Conservation (phyloP, 2,329 filamentous ascomycete genomes). For the Stagonosporopsis tanaceti region DNA sequence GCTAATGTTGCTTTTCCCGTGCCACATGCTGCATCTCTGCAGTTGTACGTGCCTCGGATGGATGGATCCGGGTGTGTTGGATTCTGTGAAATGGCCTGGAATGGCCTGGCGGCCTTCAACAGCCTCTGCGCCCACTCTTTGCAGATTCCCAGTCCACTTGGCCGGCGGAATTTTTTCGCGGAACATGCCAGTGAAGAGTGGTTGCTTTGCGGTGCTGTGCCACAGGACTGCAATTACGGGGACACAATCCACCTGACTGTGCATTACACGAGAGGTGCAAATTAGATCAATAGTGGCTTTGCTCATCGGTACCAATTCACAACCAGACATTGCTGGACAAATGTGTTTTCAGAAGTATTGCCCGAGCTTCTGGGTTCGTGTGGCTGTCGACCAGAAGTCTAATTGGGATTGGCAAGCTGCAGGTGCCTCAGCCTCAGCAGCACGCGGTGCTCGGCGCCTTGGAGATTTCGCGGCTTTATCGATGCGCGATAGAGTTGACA, state of each 20-base stretch:
- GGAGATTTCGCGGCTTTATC: slow-evolving; percentile 28
- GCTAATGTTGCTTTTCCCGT: slow-evolving; percentile 11
- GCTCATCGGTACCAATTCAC: slow-evolving; percentile 9
- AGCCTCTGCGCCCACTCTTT: slow-evolving; percentile 12
- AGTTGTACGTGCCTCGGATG: slow-evolving; percentile 14
- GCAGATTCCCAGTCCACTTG: slow-evolving; percentile 7
- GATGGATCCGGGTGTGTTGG: slow-evolving; percentile 3
- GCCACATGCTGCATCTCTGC: slow-evolving; percentile 12
- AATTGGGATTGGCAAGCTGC: slow-evolving; percentile 29
- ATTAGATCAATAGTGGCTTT: slow-evolving; percentile 32
- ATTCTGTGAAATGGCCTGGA: slow-evolving; percentile 12
- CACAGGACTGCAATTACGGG: slow-evolving; percentile 22
- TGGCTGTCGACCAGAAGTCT: slow-evolving; percentile 16
- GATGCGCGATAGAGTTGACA: slow-evolving; percentile 33
- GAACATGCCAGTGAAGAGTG: slow-evolving; percentile 12
- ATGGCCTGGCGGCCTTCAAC: slow-evolving; percentile 9
- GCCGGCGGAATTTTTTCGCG: slow-evolving; percentile 8
- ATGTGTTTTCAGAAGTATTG: slow-evolving; percentile 21
- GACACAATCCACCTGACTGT: slow-evolving; percentile 12
- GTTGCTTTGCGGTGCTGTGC: slow-evolving; percentile 35
- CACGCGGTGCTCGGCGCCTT: background rate
- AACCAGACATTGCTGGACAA: slow-evolving; percentile 7
- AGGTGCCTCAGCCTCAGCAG: slow-evolving; percentile 10
- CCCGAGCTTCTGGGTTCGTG: slow-evolving; percentile 19
- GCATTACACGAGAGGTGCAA: slow-evolving; percentile 18